Evolutionary conservation across 129 eudicot genomes (phyloP).

Genomic region (Artemisia annua): DNA sequence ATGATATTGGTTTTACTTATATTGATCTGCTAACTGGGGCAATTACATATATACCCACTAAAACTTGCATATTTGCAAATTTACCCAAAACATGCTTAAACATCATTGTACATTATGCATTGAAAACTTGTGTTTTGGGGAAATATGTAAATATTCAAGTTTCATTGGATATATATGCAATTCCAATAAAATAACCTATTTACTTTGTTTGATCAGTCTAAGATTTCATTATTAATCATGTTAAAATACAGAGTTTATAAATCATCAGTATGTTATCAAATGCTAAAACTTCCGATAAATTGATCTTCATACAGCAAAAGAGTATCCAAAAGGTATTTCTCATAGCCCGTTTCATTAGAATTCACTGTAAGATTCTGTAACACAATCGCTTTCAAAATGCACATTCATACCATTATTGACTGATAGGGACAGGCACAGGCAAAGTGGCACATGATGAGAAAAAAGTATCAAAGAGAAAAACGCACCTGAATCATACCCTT

Average conservation of each 20-base stretch:
- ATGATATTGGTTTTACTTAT: neutral
- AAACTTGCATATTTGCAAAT: no score
- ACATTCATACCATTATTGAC: neutral
- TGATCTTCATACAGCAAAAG: neutral
- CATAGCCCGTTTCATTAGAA: neutral
- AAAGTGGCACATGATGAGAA: neutral
- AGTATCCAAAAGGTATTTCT: neutral
- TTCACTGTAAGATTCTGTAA: neutral
- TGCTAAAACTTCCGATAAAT: neutral
- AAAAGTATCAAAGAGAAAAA: conserved; percentile 5
- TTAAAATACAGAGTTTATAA: neutral
- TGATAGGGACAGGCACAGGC: neutral
- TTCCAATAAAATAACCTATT: neutral
- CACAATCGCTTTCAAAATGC: neutral
- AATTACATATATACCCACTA: no score
- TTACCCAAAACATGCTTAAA: no score
- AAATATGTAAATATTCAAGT: no score
- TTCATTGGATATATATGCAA: no score
- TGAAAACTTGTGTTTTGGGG: no score
- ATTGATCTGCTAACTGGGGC: conserved; percentile 9
- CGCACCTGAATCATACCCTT: conserved; percentile 96
- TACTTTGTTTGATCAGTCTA: no score
- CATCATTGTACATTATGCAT: no score
- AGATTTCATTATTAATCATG: neutral
- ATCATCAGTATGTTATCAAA: neutral